phyloP scores from a whole-genome alignment of 202 grass and related monocot genomes.

The Zoysia matrella region DNA sequence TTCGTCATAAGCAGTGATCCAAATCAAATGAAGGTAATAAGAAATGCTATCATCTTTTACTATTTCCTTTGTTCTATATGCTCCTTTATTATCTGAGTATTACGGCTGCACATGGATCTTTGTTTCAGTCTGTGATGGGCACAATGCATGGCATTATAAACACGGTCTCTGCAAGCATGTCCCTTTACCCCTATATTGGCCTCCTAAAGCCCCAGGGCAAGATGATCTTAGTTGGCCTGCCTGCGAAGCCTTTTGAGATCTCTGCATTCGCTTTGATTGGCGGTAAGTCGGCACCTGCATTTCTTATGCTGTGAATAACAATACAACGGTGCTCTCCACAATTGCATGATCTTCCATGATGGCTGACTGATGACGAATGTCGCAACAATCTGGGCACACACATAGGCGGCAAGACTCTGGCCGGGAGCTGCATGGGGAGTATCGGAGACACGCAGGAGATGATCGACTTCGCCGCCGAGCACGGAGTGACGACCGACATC shows the following conservation, averaged over 20 bases:
- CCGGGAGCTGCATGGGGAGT: slow-evolving; percentile 69
- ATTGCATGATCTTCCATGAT: background rate
- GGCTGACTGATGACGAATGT: background rate
- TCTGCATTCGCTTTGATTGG: slow-evolving; percentile 59
- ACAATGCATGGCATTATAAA: slow-evolving; percentile 90
- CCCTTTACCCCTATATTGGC: slow-evolving; percentile 46
- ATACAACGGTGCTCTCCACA: background rate
- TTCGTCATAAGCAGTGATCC: slow-evolving; percentile 71
- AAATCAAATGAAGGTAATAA: slow-evolving; percentile 55
- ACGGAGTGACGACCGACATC: slow-evolving; percentile 56
- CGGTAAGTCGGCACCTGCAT: slow-evolving; percentile 36
- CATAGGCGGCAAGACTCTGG: slow-evolving; percentile 58
- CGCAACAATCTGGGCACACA: slow-evolving; percentile 15
- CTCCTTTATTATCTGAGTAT: background rate
- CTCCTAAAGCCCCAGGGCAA: slow-evolving; percentile 76
- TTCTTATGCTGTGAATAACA: background rate
- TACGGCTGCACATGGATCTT: background rate
- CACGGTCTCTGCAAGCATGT: slow-evolving; percentile 62
- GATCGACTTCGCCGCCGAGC: slow-evolving; percentile 72
- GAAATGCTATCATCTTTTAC: background rate
- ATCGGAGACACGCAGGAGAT: slow-evolving; percentile 77
- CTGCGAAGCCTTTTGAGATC: slow-evolving; percentile 74
- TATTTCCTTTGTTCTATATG: background rate
- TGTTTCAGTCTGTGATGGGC: slow-evolving; percentile 52
- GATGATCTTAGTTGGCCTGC: slow-evolving; percentile 76